phyloP scores from a whole-genome alignment of 2,329 filamentous ascomycete species.

The Penicillium sp. region DNA sequence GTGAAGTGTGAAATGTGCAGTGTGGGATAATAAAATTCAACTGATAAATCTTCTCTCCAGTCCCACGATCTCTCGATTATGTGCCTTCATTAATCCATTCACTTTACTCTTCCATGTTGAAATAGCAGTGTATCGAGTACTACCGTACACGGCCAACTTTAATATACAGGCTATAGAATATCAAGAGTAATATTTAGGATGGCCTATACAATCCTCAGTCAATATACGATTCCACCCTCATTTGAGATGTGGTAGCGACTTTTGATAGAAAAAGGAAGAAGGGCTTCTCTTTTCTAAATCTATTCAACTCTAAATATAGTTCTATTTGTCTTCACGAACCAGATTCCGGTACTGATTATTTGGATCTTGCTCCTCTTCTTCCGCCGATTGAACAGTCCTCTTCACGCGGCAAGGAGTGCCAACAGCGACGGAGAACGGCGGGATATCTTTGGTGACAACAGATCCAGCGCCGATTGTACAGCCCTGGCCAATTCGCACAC shows the following conservation, averaged over 20 bases:
- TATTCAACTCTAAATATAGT: too few species aligned
- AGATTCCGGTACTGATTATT: slow-evolving; percentile 21
- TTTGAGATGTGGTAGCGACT: neutral
- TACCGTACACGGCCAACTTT: too few species aligned
- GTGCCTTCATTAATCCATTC: too few species aligned
- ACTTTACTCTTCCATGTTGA: too few species aligned
- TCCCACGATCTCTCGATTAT: too few species aligned
- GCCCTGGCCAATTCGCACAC: slow-evolving; percentile 44
- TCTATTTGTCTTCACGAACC: neutral
- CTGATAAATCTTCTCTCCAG: too few species aligned
- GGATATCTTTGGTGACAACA: slow-evolving; percentile 41
- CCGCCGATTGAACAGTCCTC: slow-evolving; percentile 20
- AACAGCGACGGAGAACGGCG: slow-evolving; percentile 33
- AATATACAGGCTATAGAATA: too few species aligned
- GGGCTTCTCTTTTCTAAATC: neutral
- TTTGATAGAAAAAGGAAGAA: neutral
- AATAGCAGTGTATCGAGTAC: too few species aligned
- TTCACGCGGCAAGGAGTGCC: slow-evolving; percentile 22
- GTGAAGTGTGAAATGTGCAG: too few species aligned
- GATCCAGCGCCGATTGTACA: slow-evolving; percentile 42
- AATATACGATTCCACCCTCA: neutral
- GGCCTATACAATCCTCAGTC: too few species aligned
- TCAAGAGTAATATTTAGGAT: too few species aligned
- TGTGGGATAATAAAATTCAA: too few species aligned
- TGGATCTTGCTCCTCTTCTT: slow-evolving; percentile 25